Base-by-base conservation (phyloP, 768 basidiomycete genomes). In the Cubamyces lactineus region DNA sequence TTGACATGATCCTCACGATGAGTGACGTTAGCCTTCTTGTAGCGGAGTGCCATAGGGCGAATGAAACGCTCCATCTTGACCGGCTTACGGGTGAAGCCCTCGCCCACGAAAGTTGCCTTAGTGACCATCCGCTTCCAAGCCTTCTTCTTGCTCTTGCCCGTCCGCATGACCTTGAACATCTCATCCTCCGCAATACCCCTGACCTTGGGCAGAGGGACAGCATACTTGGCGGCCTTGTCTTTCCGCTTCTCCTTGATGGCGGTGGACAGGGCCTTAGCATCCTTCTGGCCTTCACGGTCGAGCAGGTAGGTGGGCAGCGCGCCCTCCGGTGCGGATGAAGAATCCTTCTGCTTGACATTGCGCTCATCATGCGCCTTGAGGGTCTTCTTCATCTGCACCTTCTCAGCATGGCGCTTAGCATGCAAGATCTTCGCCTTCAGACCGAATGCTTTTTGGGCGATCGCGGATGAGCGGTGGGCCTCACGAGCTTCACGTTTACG, bases 121-220 rank as follows among this genome's bases (percentile, higher is more conserved):
- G 94, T 97, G 63, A 99, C 92, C 95, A 98, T 98, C 67, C 95
- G 86, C 79, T 99, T 99, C 97, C 97, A 99, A 17, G 91, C 84
- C 77, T 98, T 99, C 71, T 85, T 87, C 78, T 94, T 97, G 72
- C 84, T 91, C 80, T 98, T 98, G 57, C 97, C 97, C 0, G 96
- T 95, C 81, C 94, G 93, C 82, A 99, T 80, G 30, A 99, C 97
- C 81, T 96, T 98, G 83, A 99, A 99, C 91, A 95, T 97, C 82
- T 99, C 97, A 70, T 98, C 97, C 75, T 99, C 97, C 16, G 96
- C 96, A 68, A 99, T 98, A 19, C 97, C 97, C 61, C 96, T 81
- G 54, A 99, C 97, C 78, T 94, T 96, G 51, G 97, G 97, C 63
- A 99, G 73, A 5, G 97, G 97, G 1, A 99, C 97, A 17, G 95